Evolutionary conservation across 2,329 filamentous ascomycete species (phyloP).

Genomic region (Aureobasidium sp.): DNA sequence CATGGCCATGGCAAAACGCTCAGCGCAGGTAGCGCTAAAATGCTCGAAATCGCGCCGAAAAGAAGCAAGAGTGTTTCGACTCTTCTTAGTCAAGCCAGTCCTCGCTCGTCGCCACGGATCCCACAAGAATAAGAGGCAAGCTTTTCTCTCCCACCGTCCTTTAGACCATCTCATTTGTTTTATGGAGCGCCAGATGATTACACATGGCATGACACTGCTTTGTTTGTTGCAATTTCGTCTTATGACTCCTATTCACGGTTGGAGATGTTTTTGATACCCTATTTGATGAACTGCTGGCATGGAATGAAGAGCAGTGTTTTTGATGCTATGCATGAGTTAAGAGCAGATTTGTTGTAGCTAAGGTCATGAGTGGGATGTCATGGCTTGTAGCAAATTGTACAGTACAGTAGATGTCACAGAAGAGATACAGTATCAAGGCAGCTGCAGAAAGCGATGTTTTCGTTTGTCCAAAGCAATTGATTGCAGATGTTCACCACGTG

Average conservation of each 20-base stretch:
- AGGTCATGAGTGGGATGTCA: neutral
- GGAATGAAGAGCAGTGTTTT: neutral
- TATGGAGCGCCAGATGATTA: neutral
- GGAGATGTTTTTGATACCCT: constrained; percentile 18
- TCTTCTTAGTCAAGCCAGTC: neutral
- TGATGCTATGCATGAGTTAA: neutral
- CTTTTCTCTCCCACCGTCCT: neutral
- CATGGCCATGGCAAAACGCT: constrained; percentile 59
- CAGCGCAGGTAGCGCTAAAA: constrained; percentile 69
- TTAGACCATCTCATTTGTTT: constrained; percentile 9
- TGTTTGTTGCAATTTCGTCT: constrained; percentile 12
- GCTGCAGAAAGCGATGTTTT: neutral
- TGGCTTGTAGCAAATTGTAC: neutral
- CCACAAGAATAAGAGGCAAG: neutral
- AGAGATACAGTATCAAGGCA: neutral
- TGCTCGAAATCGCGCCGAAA: constrained; percentile 52
- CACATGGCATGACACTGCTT: constrained; percentile 3
- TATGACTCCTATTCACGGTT: constrained; percentile 9
- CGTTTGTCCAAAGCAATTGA: too few relatives aligned
- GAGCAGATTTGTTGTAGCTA: neutral
- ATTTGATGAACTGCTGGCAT: constrained; percentile 1
- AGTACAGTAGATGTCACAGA: neutral
- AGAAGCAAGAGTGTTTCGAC: constrained; percentile 7
- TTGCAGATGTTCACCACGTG: neutral
- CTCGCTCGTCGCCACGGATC: neutral